phyloP scores from a whole-genome alignment of 176 grass and related monocot genomes.

The Hyparrhenia diplandra region DNA sequence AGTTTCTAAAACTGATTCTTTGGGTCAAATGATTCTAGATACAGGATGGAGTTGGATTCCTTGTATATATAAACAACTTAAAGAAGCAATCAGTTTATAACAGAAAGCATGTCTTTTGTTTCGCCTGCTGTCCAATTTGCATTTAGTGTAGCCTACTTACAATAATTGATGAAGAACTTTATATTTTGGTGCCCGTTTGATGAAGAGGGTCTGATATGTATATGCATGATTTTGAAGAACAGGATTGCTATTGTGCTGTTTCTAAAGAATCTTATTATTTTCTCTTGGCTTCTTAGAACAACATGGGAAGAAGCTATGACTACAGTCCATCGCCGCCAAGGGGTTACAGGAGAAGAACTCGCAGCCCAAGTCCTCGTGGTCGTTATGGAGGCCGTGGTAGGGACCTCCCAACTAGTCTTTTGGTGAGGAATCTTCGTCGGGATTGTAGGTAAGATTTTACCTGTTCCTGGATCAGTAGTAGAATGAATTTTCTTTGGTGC shows the following conservation, averaged over 20 bases:
- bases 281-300: neutral
- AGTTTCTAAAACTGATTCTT: neutral
- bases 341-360: slow-evolving; percentile 56
- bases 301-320: slow-evolving; percentile 67
- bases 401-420: slow-evolving; percentile 81
- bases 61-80: neutral
- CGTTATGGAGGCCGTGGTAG: slow-evolving; percentile 43
- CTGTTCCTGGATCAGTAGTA: neutral
- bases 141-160: neutral
- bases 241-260: neutral
- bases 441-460: slow-evolving; percentile 54
- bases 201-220: neutral
- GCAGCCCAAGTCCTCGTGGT: slow-evolving; percentile 72
- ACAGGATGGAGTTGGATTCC: neutral
- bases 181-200: neutral
- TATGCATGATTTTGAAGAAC: neutral
- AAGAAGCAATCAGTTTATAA: neutral
- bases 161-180: neutral
- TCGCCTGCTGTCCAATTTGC: neutral
- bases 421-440: slow-evolving; percentile 76
- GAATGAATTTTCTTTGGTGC: neutral
- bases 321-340: slow-evolving; percentile 69
- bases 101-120: neutral
- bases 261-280: neutral
- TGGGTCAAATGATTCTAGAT: neutral